Base-by-base conservation (phyloP, 371 early-diverging fungal genomes). In the Mortierella sp. region DNA sequence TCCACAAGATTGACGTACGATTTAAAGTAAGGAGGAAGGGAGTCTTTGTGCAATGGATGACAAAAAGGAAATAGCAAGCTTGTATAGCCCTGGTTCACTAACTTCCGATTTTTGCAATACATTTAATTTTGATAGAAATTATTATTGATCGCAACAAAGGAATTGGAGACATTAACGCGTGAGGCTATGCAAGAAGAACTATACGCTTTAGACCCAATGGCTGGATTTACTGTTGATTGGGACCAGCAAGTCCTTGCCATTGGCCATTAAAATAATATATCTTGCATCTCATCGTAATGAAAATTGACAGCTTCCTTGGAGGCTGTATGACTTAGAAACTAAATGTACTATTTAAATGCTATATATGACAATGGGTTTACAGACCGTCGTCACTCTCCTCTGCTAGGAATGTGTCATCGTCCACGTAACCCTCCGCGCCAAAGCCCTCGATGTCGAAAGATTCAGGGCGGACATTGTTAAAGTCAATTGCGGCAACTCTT, bases 401-500 rank as follows among this genome's bases (percentile, higher is more conserved):
- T 17, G 70, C 59, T 28, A 57, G 26, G 32, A 66, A 66, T 19
- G 56, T 61, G 40, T 78, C 79, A 19, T 70, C 73, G 43, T 72
- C 73, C 19, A 29, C 59, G 31, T 72, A 78, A 23, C 55, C 62
- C 19, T 78, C 78, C 15, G 51, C 68, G 22, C 66, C 71, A 63
- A 68, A 68, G 7, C 62, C 57, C 17, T 78, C 79, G 62, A 78
- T 78, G 23, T 78, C 79, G 2, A 73, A 45, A 2, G 79, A 78
- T 23, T 61, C 62, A 13, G 61, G 70, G 4, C 70, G 66, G 13
- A 73, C 73, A 55, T 69, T 78, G 60, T 31, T 66, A 28, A 78
- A 78, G 64, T 78, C 79, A n/a, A 78, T 68, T 9, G 70, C 66
- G 6, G 62, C 73, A 2, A 72, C 79, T 59, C 73, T 56, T 35